phyloP scores from a whole-genome alignment of 2,329 filamentous ascomycete species.

The Septoria petroselini region DNA sequence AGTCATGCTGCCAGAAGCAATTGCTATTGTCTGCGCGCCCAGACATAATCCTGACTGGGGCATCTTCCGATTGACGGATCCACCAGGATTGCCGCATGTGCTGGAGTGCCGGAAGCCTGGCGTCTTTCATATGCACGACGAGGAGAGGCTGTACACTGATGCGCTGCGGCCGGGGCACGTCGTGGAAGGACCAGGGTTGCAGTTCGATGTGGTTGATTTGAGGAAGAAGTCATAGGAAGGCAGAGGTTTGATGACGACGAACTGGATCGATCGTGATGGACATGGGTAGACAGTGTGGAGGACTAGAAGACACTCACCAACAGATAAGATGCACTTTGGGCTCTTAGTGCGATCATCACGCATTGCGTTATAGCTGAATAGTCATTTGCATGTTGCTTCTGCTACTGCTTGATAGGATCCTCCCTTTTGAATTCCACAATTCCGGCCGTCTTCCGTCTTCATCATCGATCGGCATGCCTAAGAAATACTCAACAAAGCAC shows the following conservation, averaged over 20 bases:
- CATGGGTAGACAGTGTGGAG: neutral
- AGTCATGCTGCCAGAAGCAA: slow-evolving; percentile 92
- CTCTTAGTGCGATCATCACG: neutral
- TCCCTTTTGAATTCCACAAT: neutral
- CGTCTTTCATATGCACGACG: slow-evolving; percentile 75
- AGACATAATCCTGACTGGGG: slow-evolving; percentile 75
- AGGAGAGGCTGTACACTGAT: slow-evolving; percentile 73
- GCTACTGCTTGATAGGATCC: neutral
- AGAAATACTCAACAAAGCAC: too few relatives aligned
- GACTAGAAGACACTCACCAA: neutral
- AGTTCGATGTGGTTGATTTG: slow-evolving; percentile 66
- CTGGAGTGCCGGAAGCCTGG: slow-evolving; percentile 72
- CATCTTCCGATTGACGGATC: slow-evolving; percentile 88
- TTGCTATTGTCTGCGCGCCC: slow-evolving; percentile 94
- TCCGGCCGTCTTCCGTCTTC: neutral
- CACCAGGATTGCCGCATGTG: slow-evolving; percentile 83
- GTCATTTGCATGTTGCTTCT: neutral
- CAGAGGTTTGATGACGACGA: neutral
- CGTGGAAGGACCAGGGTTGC: slow-evolving; percentile 54
- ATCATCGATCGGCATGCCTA: neutral
- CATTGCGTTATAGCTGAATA: slow-evolving; percentile 2
- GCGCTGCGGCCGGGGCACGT: slow-evolving; percentile 60
- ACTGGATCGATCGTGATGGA: slow-evolving; percentile 9
- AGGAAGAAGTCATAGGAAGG: slow-evolving; percentile 31
- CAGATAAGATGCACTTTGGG: neutral